These are phyloP conservation scores for Manihot esculenta DNA, from an alignment of 441 rosid genomes.

Conservation along the genomic window DNA sequence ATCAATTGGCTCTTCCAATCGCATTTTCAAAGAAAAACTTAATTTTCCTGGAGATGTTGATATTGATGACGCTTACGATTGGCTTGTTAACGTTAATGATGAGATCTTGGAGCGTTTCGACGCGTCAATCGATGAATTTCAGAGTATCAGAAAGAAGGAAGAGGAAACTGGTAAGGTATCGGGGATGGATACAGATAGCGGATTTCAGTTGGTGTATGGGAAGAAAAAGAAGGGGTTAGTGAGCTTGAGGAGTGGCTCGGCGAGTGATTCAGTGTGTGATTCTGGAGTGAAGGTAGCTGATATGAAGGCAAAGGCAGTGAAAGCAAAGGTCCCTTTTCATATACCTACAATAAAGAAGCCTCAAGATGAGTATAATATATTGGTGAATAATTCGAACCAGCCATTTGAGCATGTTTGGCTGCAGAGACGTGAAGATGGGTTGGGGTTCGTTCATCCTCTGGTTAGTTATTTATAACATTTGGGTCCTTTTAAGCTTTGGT, in stretches of 20 bases:
- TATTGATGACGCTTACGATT: constrained; percentile 54
- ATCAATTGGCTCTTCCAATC: constrained; percentile 51
- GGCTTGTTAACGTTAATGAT: constrained; percentile 70
- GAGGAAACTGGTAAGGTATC: constrained; percentile 43
- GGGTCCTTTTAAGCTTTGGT: neutral
- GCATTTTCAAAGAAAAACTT: constrained; percentile 31
- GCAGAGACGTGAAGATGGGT: constrained; percentile 63
- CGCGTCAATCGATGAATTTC: constrained; percentile 53
- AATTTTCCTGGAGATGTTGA: constrained; percentile 40
- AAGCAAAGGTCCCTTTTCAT: constrained; percentile 75
- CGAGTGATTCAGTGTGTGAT: constrained; percentile 17
- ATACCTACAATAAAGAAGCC: constrained; percentile 64
- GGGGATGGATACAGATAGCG: constrained; percentile 37
- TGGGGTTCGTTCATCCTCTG: constrained; percentile 75
- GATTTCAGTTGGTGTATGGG: constrained; percentile 72
- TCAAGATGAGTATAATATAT: constrained; percentile 66
- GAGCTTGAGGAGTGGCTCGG: constrained; percentile 19
- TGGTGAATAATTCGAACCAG: constrained; percentile 63
- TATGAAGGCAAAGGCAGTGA: constrained; percentile 39
- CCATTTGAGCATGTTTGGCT: constrained; percentile 85
- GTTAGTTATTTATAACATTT: constrained; percentile 41
- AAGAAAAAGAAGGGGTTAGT: constrained; percentile 49
- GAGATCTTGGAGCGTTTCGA: constrained; percentile 66
- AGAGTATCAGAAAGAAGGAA: constrained; percentile 34
- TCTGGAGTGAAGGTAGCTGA: constrained; percentile 56